A percentile compares a stretch with the other conserved stretches of the same genome.
These are phyloP conservation scores for Gaeumannomyces tritici DNA, from an alignment of 2,329 filamentous ascomycete species.

Conservation along the genomic window DNA sequence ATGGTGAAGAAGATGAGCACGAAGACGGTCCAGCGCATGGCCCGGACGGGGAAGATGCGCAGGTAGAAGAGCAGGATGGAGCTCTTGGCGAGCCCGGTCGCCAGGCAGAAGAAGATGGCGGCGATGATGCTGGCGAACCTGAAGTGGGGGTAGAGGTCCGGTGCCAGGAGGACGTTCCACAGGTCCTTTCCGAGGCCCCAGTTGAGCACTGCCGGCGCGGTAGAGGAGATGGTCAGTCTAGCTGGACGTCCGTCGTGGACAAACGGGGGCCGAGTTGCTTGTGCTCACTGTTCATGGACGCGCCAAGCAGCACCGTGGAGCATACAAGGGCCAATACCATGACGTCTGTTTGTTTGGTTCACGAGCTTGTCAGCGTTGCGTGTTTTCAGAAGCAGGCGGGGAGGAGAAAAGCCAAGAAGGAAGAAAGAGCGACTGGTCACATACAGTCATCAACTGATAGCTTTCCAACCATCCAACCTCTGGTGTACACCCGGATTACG, in stretches of 20 bases:
- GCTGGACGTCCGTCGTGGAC: neutral
- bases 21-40: constrained; percentile 35
- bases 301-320: neutral
- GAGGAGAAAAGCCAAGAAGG: neutral
- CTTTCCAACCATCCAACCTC: neutral
- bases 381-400: neutral
- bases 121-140: constrained; percentile 18
- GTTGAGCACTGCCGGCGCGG: neutral
- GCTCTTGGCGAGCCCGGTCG: constrained; percentile 20
- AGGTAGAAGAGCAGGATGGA: constrained; percentile 27
- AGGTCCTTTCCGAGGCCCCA: constrained; percentile 31
- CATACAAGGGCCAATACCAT: neutral
- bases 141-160: neutral
- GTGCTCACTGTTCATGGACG: neutral
- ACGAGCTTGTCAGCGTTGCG: neutral
- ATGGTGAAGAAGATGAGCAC: neutral
- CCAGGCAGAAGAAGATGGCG: constrained; percentile 14
- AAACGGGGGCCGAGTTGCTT: too few species aligned
- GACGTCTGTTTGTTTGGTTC: neutral
- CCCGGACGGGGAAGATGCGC: constrained; percentile 31
- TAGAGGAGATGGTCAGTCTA: neutral
- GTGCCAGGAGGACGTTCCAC: constrained; percentile 28
- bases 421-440: too few species aligned
- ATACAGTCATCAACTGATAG: neutral
- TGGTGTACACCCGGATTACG: neutral